These are phyloP conservation scores for Nicotiana benthamiana DNA, from an alignment of 257 asterid species.

Conservation along the genomic window DNA sequence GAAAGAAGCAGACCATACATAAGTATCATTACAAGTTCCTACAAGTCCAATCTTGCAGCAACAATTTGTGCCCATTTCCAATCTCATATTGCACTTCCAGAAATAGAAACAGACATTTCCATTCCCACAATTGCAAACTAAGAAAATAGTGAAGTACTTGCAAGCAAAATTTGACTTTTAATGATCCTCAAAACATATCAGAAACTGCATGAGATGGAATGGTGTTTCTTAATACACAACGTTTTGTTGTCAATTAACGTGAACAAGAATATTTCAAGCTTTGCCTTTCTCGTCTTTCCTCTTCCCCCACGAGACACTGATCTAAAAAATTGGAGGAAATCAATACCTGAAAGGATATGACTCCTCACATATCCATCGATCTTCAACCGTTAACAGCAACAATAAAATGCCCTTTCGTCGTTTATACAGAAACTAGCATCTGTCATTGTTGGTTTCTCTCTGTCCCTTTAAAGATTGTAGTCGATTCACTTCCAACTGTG, in stretches of 20 bases:
- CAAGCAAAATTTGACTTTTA: not conserved
- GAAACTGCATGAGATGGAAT: not conserved
- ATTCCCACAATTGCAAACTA: no score
- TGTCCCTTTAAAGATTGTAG: constrained; percentile 25
- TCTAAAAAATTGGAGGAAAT: not conserved
- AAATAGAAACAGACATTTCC: no score
- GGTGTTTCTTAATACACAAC: not conserved
- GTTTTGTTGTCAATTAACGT: not conserved
- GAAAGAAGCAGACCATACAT: no score
- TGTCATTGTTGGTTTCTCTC: constrained; percentile 31
- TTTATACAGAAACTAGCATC: constrained; percentile 13
- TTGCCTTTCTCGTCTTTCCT: not conserved
- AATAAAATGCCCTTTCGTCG: not conserved
- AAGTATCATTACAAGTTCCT: no score
- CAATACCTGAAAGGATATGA: not conserved
- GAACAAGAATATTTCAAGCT: not conserved
- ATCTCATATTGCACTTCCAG: no score
- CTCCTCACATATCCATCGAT: not conserved
- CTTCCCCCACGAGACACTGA: not conserved
- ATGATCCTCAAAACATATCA: not conserved
- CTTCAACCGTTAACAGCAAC: not conserved
- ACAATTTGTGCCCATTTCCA: no score
- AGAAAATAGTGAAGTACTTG: no score
- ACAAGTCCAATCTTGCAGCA: no score
- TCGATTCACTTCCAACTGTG: constrained; percentile 25